These are phyloP conservation scores for Perkinsela sp. DNA, from an alignment of 208 protist species.

Conservation along the genomic window DNA sequence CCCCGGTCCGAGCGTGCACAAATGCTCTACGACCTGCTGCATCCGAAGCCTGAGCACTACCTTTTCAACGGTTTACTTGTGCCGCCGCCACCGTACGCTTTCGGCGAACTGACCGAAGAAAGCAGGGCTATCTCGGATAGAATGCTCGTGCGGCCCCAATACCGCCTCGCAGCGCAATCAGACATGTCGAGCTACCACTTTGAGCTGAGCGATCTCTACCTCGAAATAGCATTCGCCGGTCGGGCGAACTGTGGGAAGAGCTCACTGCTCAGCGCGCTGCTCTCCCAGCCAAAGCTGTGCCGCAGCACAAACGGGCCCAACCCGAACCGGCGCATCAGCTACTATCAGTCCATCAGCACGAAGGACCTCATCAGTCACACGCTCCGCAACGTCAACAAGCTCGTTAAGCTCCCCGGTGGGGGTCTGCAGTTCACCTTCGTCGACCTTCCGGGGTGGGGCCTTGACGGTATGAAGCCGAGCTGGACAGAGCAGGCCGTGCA, in stretches of 20 bases:
- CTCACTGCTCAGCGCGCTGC: constrained; percentile 42
- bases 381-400: constrained; percentile 24
- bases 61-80: constrained; percentile 46
- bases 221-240: constrained; percentile 53
- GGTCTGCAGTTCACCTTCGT: constrained; percentile 62
- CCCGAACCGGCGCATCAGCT: constrained; percentile 42
- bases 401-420: constrained; percentile 48
- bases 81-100: constrained; percentile 45
- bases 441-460: constrained; percentile 57
- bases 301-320: constrained; percentile 54
- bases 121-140: constrained; percentile 19
- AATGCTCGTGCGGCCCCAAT: constrained; percentile 33
- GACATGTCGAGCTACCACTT: constrained; percentile 43
- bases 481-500: constrained; percentile 54
- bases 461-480: constrained; percentile 53
- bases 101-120: constrained; percentile 38
- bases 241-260: constrained; percentile 51
- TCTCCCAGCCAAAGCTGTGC: constrained; percentile 25
- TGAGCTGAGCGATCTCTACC: constrained; percentile 60
- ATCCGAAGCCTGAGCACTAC: constrained; percentile 45
- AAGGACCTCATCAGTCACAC: constrained; percentile 15
- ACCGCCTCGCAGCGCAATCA: constrained; percentile 30
- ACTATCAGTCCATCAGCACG: constrained; percentile 52
- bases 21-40: constrained; percentile 43
- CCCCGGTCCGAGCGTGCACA: constrained; percentile 3